A percentile compares a stretch with the other conserved stretches of the same genome.
phyloP scores from a whole-genome alignment of 2,329 filamentous ascomycete species.

The Sarocladium brachiariae region DNA sequence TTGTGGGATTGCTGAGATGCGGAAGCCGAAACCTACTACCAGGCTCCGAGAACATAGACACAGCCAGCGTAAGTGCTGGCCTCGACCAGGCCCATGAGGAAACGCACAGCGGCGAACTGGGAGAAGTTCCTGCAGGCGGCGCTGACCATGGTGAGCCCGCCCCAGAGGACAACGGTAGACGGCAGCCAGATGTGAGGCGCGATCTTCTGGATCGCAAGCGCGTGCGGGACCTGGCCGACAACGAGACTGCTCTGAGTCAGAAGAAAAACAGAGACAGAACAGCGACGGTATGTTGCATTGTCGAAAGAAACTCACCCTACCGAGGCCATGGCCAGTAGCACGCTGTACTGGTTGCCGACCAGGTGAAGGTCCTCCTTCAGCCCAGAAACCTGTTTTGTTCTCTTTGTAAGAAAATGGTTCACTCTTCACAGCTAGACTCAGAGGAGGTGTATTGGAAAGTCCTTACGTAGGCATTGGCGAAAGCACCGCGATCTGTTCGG shows the following conservation, averaged over 20 bases:
- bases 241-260: slow-evolving; percentile 11
- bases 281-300: no score
- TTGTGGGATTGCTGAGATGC: not conserved
- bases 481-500: slow-evolving; percentile 13
- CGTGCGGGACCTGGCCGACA: slow-evolving; percentile 37
- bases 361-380: slow-evolving; percentile 36
- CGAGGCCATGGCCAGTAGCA: slow-evolving; percentile 18
- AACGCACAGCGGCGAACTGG: slow-evolving; percentile 20
- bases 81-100: slow-evolving; percentile 19
- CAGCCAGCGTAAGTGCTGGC: slow-evolving; percentile 21
- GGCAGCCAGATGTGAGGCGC: slow-evolving; percentile 42
- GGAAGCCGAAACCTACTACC: slow-evolving; percentile 37
- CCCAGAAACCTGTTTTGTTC: slow-evolving; percentile 25
- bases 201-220: slow-evolving; percentile 40
- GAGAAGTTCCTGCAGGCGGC: slow-evolving; percentile 17
- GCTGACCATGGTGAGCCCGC: slow-evolving; percentile 31
- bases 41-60: slow-evolving; percentile 33
- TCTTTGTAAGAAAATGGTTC: no score
- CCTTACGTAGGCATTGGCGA: slow-evolving; percentile 33
- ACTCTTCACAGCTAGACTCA: not conserved
- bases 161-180: slow-evolving; percentile 41
- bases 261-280: no score
- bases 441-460: not conserved
- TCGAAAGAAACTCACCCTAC: slow-evolving; percentile 16
- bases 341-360: slow-evolving; percentile 29